Evolutionary conservation across 164 flowering plant species (phyloP), one percentile per base, ranked within the genome.

Genomic region (Brasenia schreberi): DNA sequence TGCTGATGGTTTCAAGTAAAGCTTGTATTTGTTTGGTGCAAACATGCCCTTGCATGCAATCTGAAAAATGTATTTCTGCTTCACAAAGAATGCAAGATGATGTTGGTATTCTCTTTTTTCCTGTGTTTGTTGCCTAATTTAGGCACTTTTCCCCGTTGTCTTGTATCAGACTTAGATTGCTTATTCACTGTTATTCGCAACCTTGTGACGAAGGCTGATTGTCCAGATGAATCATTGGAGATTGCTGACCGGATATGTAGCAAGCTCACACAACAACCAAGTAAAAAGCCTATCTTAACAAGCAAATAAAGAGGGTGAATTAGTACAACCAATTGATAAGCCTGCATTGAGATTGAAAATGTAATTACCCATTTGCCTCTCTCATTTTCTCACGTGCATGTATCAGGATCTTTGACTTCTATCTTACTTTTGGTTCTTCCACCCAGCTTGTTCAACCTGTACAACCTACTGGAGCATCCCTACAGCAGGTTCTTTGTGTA

Each of bases 271-370:
- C 92, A 85, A 71, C 92, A 83, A 60, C 87, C 94, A 61, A 83
- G 67, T 76, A 96, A 94, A 66, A 91, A 87, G 78, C 96, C 97
- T 74, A 11, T n/a, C n/a, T n/a, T n/a, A n/a, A n/a, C n/a, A n/a
- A n/a, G n/a, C 5, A 44, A 44, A 44, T 44, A 11, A 44, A 44
- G 52, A 44, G 52, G 52, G 10, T 44, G 52, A 44, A 44, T 6
- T 44, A 44, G 52, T 1, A 70, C 92, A 83, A 60, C 87, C 94
- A 61, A 83, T 67, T 76, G 97, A 94, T 66, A 91, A 87, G 78
- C 96, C 97, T 74, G 85, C 86, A 19, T 71, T 88, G 74, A 93
- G 99, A 43, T 68, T 94, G 74, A 94, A 88, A 82, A 91, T 94
- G 99, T 94, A 17, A 56, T 9, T 45, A 1, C 12, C 58, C n/a